These are phyloP conservation scores for Sambucus nigra DNA, from an alignment of 129 eudicot genomes.

Conservation along the genomic window DNA sequence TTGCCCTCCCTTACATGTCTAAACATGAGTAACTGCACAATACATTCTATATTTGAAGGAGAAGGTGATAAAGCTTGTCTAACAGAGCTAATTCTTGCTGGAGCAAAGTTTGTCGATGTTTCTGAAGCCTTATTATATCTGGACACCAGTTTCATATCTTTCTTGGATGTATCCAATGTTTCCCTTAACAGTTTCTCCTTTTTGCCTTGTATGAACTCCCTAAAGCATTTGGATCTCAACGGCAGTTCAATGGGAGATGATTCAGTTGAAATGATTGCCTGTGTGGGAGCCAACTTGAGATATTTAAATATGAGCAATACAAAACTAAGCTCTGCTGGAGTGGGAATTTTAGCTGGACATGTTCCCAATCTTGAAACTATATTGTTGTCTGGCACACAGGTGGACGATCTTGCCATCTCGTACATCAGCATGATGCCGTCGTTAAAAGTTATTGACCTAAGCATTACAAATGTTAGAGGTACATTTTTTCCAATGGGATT, in stretches of 20 bases:
- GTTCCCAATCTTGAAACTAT: slow-evolving; percentile 69
- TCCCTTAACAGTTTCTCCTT: slow-evolving; percentile 38
- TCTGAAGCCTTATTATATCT: slow-evolving; percentile 40
- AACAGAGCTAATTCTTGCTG: slow-evolving; percentile 44
- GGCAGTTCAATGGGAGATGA: slow-evolving; percentile 42
- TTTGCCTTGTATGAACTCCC: slow-evolving; percentile 35
- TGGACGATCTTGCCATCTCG: slow-evolving; percentile 58
- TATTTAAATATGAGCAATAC: slow-evolving; percentile 60
- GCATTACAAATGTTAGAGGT: slow-evolving; percentile 66
- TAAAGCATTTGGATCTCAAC: slow-evolving; percentile 66
- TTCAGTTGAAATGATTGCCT: slow-evolving; percentile 37
- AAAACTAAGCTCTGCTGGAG: slow-evolving; percentile 62
- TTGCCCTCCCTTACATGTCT: slow-evolving; percentile 39
- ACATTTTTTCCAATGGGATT: slow-evolving; percentile 15
- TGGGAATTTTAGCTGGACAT: slow-evolving; percentile 55
- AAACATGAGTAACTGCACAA: slow-evolving; percentile 84
- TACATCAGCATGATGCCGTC: slow-evolving; percentile 69
- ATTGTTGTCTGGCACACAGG: slow-evolving; percentile 43
- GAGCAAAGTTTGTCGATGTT: slow-evolving; percentile 40
- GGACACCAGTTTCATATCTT: slow-evolving; percentile 33
- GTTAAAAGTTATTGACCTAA: slow-evolving; percentile 52
- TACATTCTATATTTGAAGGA: slow-evolving; percentile 48
- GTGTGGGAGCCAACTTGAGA: slow-evolving; percentile 50
- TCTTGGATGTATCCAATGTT: slow-evolving; percentile 60
- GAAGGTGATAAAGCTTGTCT: slow-evolving; percentile 40